phyloP scores from a whole-genome alignment of 2,329 filamentous ascomycete genomes.

The Trichophyton mentagrophytes region DNA sequence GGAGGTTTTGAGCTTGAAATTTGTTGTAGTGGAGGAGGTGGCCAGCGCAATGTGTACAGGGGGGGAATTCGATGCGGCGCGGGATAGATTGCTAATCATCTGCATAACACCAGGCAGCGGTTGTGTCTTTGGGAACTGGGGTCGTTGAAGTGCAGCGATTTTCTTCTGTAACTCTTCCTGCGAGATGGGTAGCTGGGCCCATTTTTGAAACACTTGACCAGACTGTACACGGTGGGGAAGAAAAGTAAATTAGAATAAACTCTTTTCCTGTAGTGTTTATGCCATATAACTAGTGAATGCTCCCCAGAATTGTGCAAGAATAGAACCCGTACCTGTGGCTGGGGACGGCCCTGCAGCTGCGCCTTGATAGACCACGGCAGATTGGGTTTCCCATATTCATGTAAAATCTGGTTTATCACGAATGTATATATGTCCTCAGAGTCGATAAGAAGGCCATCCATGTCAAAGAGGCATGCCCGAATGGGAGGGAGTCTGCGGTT shows the following conservation, averaged over 20 bases:
- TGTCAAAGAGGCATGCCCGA: constrained; percentile 91
- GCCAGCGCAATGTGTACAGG: constrained; percentile 72
- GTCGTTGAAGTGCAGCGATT: constrained; percentile 50
- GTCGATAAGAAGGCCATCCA: constrained; percentile 92
- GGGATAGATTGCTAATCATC: constrained; percentile 42
- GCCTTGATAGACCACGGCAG: constrained; percentile 95
- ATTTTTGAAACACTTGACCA: constrained; percentile 55
- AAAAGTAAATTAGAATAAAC: neutral
- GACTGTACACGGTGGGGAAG: constrained; percentile 29
- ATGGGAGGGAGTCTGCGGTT: constrained; percentile 60
- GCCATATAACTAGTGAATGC: too few relatives aligned
- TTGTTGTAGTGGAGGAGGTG: constrained; percentile 59
- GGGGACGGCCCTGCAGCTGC: constrained; percentile 59
- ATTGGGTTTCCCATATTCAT: constrained; percentile 56
- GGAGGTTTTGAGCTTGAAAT: constrained; percentile 64
- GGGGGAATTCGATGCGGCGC: constrained; percentile 25
- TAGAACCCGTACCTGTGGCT: constrained; percentile 34
- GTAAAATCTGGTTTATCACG: constrained; percentile 70
- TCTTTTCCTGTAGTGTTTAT: too few relatives aligned
- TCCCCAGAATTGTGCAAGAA: neutral
- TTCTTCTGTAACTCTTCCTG: constrained; percentile 52
- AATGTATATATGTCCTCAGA: constrained; percentile 81
- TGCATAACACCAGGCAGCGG: constrained; percentile 65
- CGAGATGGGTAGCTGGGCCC: constrained; percentile 73
- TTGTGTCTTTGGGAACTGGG: constrained; percentile 60